phyloP scores from a whole-genome alignment of 768 basidiomycete species.

The Suillus discolor region DNA sequence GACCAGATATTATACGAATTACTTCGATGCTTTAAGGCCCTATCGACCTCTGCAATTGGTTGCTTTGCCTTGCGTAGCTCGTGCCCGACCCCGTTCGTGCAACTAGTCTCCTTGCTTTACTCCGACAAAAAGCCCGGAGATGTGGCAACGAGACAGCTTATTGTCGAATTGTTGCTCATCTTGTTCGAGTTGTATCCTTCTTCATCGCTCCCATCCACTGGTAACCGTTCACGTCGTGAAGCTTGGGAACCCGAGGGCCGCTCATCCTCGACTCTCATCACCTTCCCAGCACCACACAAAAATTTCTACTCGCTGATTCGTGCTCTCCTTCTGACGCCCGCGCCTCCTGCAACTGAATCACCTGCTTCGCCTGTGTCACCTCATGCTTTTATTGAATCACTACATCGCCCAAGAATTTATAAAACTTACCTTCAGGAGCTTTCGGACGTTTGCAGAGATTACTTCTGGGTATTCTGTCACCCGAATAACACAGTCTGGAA shows the following conservation, averaged over 20 bases:
- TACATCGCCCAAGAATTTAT: conserved; percentile 73
- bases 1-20: conserved; percentile 93
- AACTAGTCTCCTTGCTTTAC: conserved; percentile 83
- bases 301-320: conserved; percentile 75
- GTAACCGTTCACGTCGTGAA: conserved; percentile 43
- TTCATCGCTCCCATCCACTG: conserved; percentile 60
- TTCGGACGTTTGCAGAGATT: conserved; percentile 89
- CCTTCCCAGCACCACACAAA: conserved; percentile 73
- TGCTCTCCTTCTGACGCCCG: conserved; percentile 71
- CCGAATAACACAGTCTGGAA: conserved; percentile 92
- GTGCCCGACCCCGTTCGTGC: conserved; percentile 84
- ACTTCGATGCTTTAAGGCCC: conserved; percentile 90
- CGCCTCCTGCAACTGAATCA: conserved; percentile 65
- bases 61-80: conserved; percentile 89
- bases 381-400: conserved; percentile 78
- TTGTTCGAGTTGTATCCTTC: conserved; percentile 89
- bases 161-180: conserved; percentile 83
- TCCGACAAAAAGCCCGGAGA: conserved; percentile 99
- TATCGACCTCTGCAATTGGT: conserved; percentile 87
- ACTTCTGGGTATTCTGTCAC: conserved; percentile 98
- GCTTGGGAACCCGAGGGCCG: conserved; percentile 58
- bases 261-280: conserved; percentile 53
- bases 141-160: conserved; percentile 84
- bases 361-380: conserved; percentile 64
- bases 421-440: conserved; percentile 84